Percentiles rank a stretch among this genome's conserved stretches.
phyloP scores from a whole-genome alignment of 192 early-diverging fungal species.

The Tieghemiomyces parasiticus region DNA sequence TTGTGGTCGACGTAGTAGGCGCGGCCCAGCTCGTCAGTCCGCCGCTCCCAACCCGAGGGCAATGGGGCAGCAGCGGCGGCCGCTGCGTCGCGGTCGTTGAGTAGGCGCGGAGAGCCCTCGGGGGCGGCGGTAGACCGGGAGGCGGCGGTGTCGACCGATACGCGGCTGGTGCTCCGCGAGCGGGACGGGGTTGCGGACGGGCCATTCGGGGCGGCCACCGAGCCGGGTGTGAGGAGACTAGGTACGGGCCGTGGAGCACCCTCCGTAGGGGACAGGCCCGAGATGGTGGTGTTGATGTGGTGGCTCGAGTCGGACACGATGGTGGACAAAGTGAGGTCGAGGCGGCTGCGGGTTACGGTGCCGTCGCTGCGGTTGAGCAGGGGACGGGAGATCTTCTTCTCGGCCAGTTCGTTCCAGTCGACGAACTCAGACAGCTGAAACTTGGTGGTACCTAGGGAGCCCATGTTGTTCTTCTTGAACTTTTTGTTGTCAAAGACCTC shows the following conservation, averaged over 20 bases:
- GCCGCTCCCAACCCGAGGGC: conserved; percentile 79
- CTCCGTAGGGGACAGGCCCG: background rate
- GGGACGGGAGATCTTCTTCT: conserved; percentile 15
- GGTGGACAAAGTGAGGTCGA: background rate
- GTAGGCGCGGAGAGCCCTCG: background rate
- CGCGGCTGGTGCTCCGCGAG: background rate
- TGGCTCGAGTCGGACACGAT: background rate
- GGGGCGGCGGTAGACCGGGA: background rate
- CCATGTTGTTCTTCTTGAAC: conserved; percentile 83
- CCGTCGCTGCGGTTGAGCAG: background rate
- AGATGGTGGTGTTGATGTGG: background rate
- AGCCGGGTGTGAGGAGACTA: background rate
- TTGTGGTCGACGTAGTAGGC: conserved; percentile 99
- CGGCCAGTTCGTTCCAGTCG: conserved; percentile 55
- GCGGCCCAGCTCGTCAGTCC: conserved; percentile 82
- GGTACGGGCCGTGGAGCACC: background rate
- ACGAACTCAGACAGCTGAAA: conserved; percentile 70
- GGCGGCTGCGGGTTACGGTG: background rate
- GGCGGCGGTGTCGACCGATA: background rate
- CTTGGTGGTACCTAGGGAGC: conserved; percentile 82
- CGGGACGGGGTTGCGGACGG: background rate
- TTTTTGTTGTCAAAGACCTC: conserved; percentile 98
- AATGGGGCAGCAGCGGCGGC: conserved; percentile 3
- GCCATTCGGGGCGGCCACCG: background rate
- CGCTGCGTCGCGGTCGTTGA: background rate